Evolutionary conservation across 2,329 filamentous ascomycete species (phyloP), one percentile per base, ranked within the genome.

Genomic region (Fusarium tricinctum): DNA sequence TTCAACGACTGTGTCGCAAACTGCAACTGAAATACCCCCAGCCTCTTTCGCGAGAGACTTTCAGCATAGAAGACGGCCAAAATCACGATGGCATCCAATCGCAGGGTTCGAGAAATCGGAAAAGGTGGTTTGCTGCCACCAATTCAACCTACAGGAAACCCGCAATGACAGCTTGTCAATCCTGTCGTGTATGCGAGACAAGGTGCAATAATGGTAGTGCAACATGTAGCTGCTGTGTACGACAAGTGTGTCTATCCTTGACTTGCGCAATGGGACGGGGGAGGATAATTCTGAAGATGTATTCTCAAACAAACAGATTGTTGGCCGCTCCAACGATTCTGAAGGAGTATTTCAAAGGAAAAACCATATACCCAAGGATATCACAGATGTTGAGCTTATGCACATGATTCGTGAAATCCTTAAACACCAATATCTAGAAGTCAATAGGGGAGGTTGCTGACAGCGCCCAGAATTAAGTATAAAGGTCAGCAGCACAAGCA

Each of bases 201-300:
- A 59, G 60, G 40, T 72, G 69, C 44, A 58, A 69, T 38, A 68
- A 66, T 43, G 52, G 42, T 23, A 43, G 57, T 17, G 61, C 64
- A 5, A 48, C 32, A 5, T 70, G 62, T 55, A 52, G 60, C 48
- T 61, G 50, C 30, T 66, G 49, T n/a, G 20, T 66, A 9, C 49
- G 62, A n/a, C 20, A 46, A 43, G 23, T 58, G 52, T 26, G 35
- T 64, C 47, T 60, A 67, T 14, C 32, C 35, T 4, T 5, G 49
- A 56, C 15, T 12, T 20, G 13, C 53, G 50, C 33, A 23, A 22
- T 9, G 54, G 52, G 2, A 40, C n/a, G 4, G 40, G 22, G 15
- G 19, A 12, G 9, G 10, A 23, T 23, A 10, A 10, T 26, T 26
- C 9, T 10, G 26, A 26, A 26, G 26, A 44, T 26, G 13, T 20